A percentile compares a stretch with the other conserved stretches of the same genome.
phyloP scores from a whole-genome alignment of 2,329 filamentous ascomycete genomes.

The Onygenales sp. region DNA sequence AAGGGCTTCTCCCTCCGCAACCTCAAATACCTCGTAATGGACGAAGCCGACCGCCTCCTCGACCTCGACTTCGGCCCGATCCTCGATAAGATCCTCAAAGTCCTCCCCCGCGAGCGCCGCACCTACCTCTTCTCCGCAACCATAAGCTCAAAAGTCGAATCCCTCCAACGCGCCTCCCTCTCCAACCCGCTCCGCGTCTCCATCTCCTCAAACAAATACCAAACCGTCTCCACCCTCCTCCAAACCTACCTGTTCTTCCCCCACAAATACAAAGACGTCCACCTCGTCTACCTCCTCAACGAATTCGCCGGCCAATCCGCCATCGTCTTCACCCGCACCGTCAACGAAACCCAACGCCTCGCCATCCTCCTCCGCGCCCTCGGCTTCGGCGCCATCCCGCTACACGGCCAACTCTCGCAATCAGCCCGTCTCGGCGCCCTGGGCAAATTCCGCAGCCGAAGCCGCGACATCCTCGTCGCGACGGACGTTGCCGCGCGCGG shows the following conservation, averaged over 20 bases:
- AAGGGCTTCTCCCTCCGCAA: conserved; percentile 82
- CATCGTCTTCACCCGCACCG: conserved; percentile 87
- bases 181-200: conserved; percentile 75
- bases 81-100: conserved; percentile 86
- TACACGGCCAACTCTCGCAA: conserved; percentile 88
- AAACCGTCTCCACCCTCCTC: conserved; percentile 80
- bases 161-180: conserved; percentile 78
- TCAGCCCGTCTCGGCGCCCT: conserved; percentile 76
- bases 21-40: conserved; percentile 85
- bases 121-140: conserved; percentile 93
- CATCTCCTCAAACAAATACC: conserved; percentile 74
- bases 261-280: conserved; percentile 78
- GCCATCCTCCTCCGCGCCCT: conserved; percentile 74
- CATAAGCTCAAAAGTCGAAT: conserved; percentile 88
- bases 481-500: conserved; percentile 87
- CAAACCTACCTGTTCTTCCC: conserved; percentile 84
- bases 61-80: conserved; percentile 92
- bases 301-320: conserved; percentile 77
- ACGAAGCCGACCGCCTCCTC: conserved; percentile 83
- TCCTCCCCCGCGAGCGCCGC: conserved; percentile 63
- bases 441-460: conserved; percentile 75
- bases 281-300: conserved; percentile 76
- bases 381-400: conserved; percentile 80
- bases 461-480: conserved; percentile 78
- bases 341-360: conserved; percentile 80